A percentile compares a stretch with the other conserved stretches of the same genome.
Evolutionary conservation across 2,329 filamentous ascomycete species (phyloP).

Genomic region (Scedosporium aurantiacum): DNA sequence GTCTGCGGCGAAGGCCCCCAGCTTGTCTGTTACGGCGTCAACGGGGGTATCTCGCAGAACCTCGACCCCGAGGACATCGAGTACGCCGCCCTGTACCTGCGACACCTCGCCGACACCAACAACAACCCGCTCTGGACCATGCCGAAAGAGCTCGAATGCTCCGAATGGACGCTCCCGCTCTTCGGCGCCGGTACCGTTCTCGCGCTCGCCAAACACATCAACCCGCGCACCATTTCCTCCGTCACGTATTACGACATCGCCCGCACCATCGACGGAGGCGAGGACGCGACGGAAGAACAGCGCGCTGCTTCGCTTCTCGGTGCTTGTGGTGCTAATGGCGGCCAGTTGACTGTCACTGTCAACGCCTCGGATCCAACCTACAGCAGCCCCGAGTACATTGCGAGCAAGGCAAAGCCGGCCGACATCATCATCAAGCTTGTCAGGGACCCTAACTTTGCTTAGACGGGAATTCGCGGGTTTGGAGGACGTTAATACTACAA

Average conservation of each 20-base stretch:
- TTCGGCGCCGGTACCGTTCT: constrained; percentile 10
- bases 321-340: too few relatives aligned
- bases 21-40: constrained; percentile 13
- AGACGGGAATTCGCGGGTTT: too few relatives aligned
- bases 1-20: constrained; percentile 1
- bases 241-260: constrained; percentile 17
- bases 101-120: constrained; percentile 6
- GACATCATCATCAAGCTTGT: too few relatives aligned
- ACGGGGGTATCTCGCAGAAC: constrained; percentile 11
- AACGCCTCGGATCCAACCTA: too few relatives aligned
- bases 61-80: constrained; percentile 12
- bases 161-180: constrained; percentile 14
- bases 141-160: constrained; percentile 13
- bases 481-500: too few relatives aligned
- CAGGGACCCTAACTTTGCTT: too few relatives aligned
- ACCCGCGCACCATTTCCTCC: constrained; percentile 10
- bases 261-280: constrained; percentile 16
- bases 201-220: constrained; percentile 17
- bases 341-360: too few relatives aligned
- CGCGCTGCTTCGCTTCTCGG: constrained; percentile 15
- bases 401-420: too few relatives aligned
- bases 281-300: constrained; percentile 8
- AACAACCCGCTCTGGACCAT: constrained; percentile 11
- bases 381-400: too few relatives aligned
- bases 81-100: constrained; percentile 12